Conservation (phyloP, 75 land plant genomes). For the Adiantum capillusveneris region DNA sequence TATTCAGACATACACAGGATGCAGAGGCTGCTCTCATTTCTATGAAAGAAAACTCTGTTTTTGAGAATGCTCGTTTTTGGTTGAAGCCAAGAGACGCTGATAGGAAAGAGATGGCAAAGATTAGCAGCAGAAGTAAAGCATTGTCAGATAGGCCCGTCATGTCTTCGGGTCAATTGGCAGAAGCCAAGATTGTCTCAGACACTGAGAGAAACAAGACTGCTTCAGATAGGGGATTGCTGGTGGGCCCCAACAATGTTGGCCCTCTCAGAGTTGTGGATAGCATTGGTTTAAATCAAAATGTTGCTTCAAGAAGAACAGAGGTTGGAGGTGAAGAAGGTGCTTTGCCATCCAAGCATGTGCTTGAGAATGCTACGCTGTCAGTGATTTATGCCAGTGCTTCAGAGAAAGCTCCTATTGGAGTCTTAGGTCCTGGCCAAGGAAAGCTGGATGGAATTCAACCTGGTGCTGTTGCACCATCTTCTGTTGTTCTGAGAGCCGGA, state of each 20-base stretch:
- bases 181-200: neutral
- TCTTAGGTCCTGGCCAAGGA: neutral
- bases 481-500: neutral
- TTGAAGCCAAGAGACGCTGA: slow-evolving; percentile 17
- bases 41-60: slow-evolving; percentile 39
- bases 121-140: neutral
- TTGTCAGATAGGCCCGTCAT: neutral
- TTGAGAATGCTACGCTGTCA: neutral
- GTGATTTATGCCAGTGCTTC: neutral
- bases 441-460: neutral
- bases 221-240: too few relatives aligned
- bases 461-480: neutral
- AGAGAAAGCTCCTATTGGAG: neutral
- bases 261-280: too few relatives aligned
- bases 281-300: too few relatives aligned
- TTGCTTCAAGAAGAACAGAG: too few relatives aligned
- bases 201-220: too few relatives aligned
- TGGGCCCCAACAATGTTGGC: too few relatives aligned
- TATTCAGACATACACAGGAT: slow-evolving; percentile 43
- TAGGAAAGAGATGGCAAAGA: neutral
- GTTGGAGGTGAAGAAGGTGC: neutral
- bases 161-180: neutral
- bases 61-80: slow-evolving; percentile 47
- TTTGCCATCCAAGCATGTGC: neutral
- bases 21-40: slow-evolving; percentile 58